phyloP scores from a whole-genome alignment of 2,329 filamentous ascomycete genomes.

The Aciculosporium take region DNA sequence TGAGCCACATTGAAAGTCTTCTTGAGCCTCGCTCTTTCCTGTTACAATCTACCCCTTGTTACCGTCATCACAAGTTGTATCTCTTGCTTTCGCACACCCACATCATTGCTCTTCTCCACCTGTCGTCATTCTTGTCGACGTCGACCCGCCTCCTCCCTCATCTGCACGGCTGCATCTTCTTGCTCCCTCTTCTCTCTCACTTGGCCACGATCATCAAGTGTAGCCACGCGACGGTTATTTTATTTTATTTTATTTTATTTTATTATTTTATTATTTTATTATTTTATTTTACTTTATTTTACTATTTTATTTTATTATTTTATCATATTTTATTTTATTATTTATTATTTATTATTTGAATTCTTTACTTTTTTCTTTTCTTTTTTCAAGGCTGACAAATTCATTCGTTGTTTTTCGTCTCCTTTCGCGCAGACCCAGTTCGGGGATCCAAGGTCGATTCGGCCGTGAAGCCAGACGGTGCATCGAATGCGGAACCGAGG shows the following conservation, averaged over 20 bases:
- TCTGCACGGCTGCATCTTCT: not conserved
- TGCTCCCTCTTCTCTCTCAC: not conserved
- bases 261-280: no score
- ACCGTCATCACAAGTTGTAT: not conserved
- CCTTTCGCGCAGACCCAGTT: conserved; percentile 22
- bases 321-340: no score
- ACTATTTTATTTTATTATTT: no score
- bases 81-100: conserved; percentile 2
- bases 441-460: conserved; percentile 33
- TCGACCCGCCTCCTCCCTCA: not conserved
- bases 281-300: no score
- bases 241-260: no score
- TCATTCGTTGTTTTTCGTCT: conserved; percentile 6
- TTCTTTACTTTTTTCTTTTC: no score
- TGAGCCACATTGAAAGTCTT: conserved; percentile 19
- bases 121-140: conserved; percentile 2
- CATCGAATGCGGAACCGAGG: conserved; percentile 42
- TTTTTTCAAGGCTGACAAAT: conserved; percentile 13
- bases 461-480: conserved; percentile 32
- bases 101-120: not conserved
- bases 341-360: no score
- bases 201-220: not conserved
- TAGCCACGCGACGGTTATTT: not conserved
- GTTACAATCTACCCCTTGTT: not conserved
- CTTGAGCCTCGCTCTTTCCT: conserved; percentile 4